Evolutionary conservation across 345 rosid species (phyloP), one percentile per base, ranked within the genome.

Genomic region (Populus ilicifolia): DNA sequence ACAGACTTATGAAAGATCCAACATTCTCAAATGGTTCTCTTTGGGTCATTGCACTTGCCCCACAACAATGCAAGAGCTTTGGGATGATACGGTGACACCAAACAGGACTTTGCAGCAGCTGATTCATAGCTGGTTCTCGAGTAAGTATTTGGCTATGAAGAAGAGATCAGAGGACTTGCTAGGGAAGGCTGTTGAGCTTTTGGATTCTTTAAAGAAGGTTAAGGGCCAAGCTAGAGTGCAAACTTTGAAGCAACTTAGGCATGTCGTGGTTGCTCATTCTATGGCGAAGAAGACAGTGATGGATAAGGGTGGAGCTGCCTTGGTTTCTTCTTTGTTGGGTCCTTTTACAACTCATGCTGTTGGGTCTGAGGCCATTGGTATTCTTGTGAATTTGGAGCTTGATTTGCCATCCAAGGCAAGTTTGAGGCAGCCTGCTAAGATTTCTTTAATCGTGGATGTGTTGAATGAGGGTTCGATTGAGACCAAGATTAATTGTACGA

Each of bases 31-130:
- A 77, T 90, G 94, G 94, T 89, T 90, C 75, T 84, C 61, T 66
- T 74, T 90, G 81, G 92, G 94, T 27, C 94, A 85, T 44, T 85
- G 78, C 38, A 90, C 92, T 71, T 90, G 94, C 73, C 94, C 94
- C 63, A 89, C 92, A 7, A 90, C 92, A 66, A 90, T 90, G 92
- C 92, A 90, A 73, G 94, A 90, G 85, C 91, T 89, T 6, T 90
- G 94, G 94, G 92, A 88, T 69, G 87, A 89, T 73, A 78, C 89
- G 14, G 41, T 90, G 35, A 90, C 92, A 4, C 90, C 94, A 7
- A 89, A 90, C 72, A 88, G 73, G 65, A 90, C 94, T 21, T 90
- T 90, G 50, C 78, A 86, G 52, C 92, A 90, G 27, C 80, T 90
- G 83, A 90, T 89, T 74, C 78, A 84, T 69, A 84, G 86, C 69